Base-by-base conservation (phyloP, 2,329 filamentous ascomycete species). In the Emergomyces pasteurianus region DNA sequence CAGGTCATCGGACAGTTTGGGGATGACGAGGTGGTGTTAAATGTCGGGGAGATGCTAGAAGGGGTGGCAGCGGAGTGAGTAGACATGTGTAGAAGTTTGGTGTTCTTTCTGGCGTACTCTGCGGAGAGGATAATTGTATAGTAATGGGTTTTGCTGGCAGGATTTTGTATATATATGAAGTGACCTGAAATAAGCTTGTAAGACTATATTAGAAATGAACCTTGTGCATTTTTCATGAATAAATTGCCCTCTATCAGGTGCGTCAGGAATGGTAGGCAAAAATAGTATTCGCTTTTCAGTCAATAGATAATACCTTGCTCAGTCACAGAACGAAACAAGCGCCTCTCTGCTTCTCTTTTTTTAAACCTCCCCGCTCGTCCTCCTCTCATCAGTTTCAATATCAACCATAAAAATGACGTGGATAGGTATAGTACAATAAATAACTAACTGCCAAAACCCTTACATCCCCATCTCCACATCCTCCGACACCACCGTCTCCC, bases 1-100 rank as follows among this genome's bases (percentile, higher is more conserved):
- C 78, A 80, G 60, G 65, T 79, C 2, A 73, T 79, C 42, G 78
- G 77, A 10, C 78, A 80, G 63, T 79, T 75, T 64, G 77, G 77
- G 1, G 75, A 78, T 58, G 78, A 79, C 63, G 67, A 73, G 34
- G 65, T 76, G 43, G 74, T 78, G 6, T 63, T 78, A 54, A 70
- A 69, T 57, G 71, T 75, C 28, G 75, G 72, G 16, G 69, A 71
- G 60, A 60, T 73, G 59, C 60, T 77, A 6, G 73, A 76, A 47
- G 36, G 60, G 3, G 63, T 63, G 52, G n/a, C 5, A 3, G 6
- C 3, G 21, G 21, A 52, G 49, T 16, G n/a, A 34, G 28, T 16
- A 8, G 21, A 7, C 3, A 31, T 31, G 31, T 31, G 31, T 31
- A 36, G 34, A 36, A 36, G 34, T 9, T 7, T 26, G 9, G n/a